Base-by-base conservation (phyloP, 2,329 filamentous ascomycete species). In the Calonectria hongkongensis region DNA sequence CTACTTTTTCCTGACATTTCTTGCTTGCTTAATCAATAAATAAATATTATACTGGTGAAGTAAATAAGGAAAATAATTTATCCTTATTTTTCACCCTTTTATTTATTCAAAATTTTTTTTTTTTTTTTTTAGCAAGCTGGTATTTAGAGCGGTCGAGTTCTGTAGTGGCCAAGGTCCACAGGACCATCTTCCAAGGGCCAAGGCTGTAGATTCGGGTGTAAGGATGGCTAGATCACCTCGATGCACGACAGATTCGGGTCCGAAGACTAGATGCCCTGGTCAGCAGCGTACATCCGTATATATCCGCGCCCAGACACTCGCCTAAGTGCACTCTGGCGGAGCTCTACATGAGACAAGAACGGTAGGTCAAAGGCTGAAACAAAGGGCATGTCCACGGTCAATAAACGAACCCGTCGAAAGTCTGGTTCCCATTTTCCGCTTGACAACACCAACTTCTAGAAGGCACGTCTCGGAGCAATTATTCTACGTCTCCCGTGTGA, bases 221-320 rank as follows among this genome's bases (percentile, higher is more conserved):
- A 13, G 33, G 33, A 28, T 60, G 13, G 36, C 30, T 16, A 60
- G 54, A 60, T 43, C 54, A 58, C 33, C 54, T 41, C 8, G 33
- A 60, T 60, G 13, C 33, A 60, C 33, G 54, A 21, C 13, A 60
- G 21, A 18, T 21, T 43, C 36, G 33, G 54, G 18, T 21, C 54
- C 25, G 21, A 39, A 60, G 33, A 41, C 41, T 60, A 60, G 39
- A 60, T 43, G 21, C 54, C 21, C 54, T 41, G 41, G 54, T 36
- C 21, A 41, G 10, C 33, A 33, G 4, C 9, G 27, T 60, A 60
- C 9, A n/a, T 41, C 54, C 54, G 54, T 58, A n/a, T 60, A 58
- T 58, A 60, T 60, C 54, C 54, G 54, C 16, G 36, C n/a, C 54
- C 33, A 41, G 25, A 15, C 45, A n/a, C 54, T 60, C 54, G 54